Base-by-base conservation (phyloP, 2,329 filamentous ascomycete species). In the Paecilomyces fulvus region DNA sequence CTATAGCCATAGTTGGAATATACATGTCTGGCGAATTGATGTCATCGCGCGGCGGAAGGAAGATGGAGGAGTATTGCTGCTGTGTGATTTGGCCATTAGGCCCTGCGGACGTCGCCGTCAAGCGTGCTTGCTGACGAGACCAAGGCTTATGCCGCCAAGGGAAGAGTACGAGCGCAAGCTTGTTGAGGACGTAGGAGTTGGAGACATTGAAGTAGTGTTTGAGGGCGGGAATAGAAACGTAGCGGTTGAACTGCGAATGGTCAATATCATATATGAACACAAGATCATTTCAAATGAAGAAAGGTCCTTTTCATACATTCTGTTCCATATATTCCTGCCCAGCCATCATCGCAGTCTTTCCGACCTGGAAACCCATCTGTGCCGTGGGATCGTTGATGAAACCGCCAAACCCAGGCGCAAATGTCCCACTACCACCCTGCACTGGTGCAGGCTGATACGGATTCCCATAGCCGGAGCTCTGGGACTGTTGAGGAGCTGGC, bases 201-300 rank as follows among this genome's bases (percentile, higher is more conserved):
- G 92, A 95, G 61, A 99, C 94, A 76, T 97, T 96, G 79, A 99
- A 99, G 81, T 97, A 99, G 77, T 96, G 94, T 75, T 99, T 99
- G 49, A 99, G 82, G 17, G 90, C 90, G 12, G 88, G 87, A 65
- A 97, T 88, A 68, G 92, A 96, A 75, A 99, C 86, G 76, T 92
- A 96, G 73, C 85, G 84, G 66, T 86, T 87, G 66, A 89, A 78
- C 86, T 89, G 58, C 52, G 20, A 30, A 25, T 20, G 48, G 51
- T 50, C 14, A 55, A 25, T 28, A 49, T 43, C 37, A 9, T 20
- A 8, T 17, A 43, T 7, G 7, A 6, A 14, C 7, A 60, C 55
- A 51, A 17, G 17, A 51, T 17, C 5, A 21, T 55, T 52, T 53
- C 30, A 49, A 46, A 2, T 5, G n/a, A 21, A 51, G 9, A 37